Evolutionary conservation across 2,329 filamentous ascomycete genomes (phyloP).

Genomic region (Colletotrichum melonis): DNA sequence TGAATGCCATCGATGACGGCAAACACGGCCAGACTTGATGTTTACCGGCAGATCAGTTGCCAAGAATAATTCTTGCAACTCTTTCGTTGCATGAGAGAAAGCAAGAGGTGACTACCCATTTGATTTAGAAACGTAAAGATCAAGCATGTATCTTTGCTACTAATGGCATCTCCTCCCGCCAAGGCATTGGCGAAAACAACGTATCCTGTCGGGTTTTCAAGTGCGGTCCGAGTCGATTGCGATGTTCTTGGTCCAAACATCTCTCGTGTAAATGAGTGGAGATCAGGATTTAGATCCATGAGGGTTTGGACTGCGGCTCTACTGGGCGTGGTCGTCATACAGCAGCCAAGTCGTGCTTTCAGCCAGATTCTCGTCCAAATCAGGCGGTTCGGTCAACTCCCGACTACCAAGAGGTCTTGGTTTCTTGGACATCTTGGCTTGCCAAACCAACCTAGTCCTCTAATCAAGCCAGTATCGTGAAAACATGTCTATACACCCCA

Average conservation of each 20-base stretch:
- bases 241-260: background rate
- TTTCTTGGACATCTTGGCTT: constrained; percentile 22
- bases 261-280: background rate
- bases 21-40: too few species aligned
- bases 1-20: background rate
- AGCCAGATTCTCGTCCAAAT: background rate
- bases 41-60: too few species aligned
- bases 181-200: background rate
- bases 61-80: too few species aligned
- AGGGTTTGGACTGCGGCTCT: constrained; percentile 4
- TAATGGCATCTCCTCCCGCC: background rate
- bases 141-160: too few species aligned
- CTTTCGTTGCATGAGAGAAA: too few species aligned
- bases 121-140: too few species aligned
- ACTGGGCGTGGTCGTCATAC: constrained; percentile 17
- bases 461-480: background rate
- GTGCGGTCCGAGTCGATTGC: constrained; percentile 1
- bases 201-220: constrained; percentile 5
- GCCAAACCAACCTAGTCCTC: constrained; percentile 1
- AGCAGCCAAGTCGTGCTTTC: constrained; percentile 13
- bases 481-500: background rate
- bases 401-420: constrained; percentile 23
- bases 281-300: constrained; percentile 2
- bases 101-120: too few species aligned
- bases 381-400: constrained; percentile 16